phyloP scores from a whole-genome alignment of 768 basidiomycete genomes.

The Mycena amicta region DNA sequence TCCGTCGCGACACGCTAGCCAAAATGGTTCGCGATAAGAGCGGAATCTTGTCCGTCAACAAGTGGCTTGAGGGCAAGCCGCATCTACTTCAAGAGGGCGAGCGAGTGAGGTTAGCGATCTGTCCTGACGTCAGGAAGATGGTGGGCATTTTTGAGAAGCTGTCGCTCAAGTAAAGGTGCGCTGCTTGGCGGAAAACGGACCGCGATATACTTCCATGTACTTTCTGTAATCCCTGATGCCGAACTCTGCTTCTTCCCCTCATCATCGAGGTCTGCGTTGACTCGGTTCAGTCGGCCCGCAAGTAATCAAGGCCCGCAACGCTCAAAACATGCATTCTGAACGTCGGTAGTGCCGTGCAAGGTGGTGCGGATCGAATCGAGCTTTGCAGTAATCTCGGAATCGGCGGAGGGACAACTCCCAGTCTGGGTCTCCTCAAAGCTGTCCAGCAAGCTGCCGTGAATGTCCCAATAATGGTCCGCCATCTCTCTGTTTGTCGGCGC shows the following conservation, averaged over 20 bases:
- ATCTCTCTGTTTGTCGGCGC: constrained; percentile 1
- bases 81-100: constrained; percentile 60
- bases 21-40: constrained; percentile 53
- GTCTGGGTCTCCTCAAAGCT: constrained; percentile 66
- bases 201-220: too few species aligned
- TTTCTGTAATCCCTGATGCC: constrained; percentile 3
- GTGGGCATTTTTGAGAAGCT: constrained; percentile 61
- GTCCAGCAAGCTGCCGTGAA: constrained; percentile 49
- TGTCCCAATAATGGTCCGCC: constrained; percentile 69
- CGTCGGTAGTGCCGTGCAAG: constrained; percentile 59
- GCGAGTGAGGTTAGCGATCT: constrained; percentile 67
- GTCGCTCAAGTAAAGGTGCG: constrained; percentile 11
- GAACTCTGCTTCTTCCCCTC: constrained; percentile 23
- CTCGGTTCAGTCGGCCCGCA: constrained; percentile 70
- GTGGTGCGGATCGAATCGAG: constrained; percentile 78
- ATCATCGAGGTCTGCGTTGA: constrained; percentile 74
- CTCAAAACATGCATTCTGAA: constrained; percentile 1
- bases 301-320: constrained; percentile 35
- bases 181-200: too few species aligned
- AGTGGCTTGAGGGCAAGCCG: constrained; percentile 60
- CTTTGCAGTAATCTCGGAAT: constrained; percentile 68
- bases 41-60: constrained; percentile 41
- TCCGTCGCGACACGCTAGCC: constrained; percentile 64
- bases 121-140: constrained; percentile 62
- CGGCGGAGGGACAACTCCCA: constrained; percentile 85